Base-by-base conservation (phyloP, 139 green algal genomes). In the Closterium sp. region DNA sequence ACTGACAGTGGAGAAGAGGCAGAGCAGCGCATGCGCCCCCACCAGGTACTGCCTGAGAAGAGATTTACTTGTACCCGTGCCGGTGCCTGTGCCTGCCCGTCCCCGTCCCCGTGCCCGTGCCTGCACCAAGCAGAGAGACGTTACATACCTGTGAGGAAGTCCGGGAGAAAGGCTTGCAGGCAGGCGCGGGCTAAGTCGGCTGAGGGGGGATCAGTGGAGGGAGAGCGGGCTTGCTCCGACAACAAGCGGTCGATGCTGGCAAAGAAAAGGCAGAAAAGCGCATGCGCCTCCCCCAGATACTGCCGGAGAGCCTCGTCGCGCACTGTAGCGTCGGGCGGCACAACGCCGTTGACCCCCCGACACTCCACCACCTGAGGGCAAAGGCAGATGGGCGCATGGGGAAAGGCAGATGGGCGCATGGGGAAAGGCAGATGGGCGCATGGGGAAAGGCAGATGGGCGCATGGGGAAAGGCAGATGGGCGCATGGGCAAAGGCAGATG, bases 201-300 rank as follows among this genome's bases (percentile, higher is more conserved):
- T 76, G 55, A 76, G 4, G 16, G 55, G 16, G 55, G 55, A 76
- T 28, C 16, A 12, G 55, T 19, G 2, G 55, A 76, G 35, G 23
- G 33, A 12, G 87, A 2, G 33, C 10, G 81, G 31, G 32, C n/a
- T 89, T 89, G 86, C 35, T 89, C 31, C 21, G 23, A 7, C 55
- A 91, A 38, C 34, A 91, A 33, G 33, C 21, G 34, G 87, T 33
- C 25, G 28, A 91, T 83, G 35, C 55, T 35, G 21, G 33, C 36
- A 19, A 87, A 91, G 87, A 91, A 91, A 19, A 91, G 87, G 35
- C 31, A 81, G 35, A 91, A 91, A 2, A 91, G 87, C 69, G 36
- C 69, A 38, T 91, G 35, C 25, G 87, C 87, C 33, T 91, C 87
- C 32, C 38, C 32, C 23, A 91, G 87, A 35, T 86, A 35, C 33